Conservation (phyloP, 176 grass and related monocot species). For the Ensete glaucum region DNA sequence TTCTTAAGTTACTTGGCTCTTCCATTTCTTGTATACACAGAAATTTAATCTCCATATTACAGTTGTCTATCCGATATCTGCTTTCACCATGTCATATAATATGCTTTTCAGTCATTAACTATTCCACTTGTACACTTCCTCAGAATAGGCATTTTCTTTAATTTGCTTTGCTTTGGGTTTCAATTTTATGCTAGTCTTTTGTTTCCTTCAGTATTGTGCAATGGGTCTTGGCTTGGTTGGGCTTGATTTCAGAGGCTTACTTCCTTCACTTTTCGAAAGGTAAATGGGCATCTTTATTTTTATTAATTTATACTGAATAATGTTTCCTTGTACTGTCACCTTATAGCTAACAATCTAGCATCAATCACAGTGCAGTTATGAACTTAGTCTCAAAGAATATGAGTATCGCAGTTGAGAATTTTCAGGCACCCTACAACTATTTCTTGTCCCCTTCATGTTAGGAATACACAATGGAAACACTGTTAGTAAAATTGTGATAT, state of each 20-base stretch:
- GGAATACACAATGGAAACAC: neutral
- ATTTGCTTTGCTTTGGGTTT: neutral
- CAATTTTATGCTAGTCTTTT: neutral
- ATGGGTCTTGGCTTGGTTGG: conserved; percentile 95
- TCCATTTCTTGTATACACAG: no score
- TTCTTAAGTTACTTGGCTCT: no score
- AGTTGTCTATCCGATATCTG: no score
- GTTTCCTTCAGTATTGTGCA: conserved; percentile 73
- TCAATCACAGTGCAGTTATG: conserved; percentile 64
- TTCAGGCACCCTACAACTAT: conserved; percentile 50
- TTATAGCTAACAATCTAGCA: conserved; percentile 24
- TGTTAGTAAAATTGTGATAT: neutral
- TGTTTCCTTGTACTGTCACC: neutral
- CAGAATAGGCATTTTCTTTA: no score
- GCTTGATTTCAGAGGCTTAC: conserved; percentile 82
- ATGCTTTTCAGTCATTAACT: no score
- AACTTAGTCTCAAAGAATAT: conserved; percentile 97
- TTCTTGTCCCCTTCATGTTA: neutral
- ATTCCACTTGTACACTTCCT: no score
- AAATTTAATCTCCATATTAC: no score
- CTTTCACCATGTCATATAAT: no score
- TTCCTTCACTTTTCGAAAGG: conserved; percentile 95
- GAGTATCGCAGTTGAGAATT: conserved; percentile 75
- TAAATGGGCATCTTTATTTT: conserved; percentile 29
- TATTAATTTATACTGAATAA: neutral